Base-by-base conservation (phyloP, 257 asterid species). In the Catharanthus roseus region DNA sequence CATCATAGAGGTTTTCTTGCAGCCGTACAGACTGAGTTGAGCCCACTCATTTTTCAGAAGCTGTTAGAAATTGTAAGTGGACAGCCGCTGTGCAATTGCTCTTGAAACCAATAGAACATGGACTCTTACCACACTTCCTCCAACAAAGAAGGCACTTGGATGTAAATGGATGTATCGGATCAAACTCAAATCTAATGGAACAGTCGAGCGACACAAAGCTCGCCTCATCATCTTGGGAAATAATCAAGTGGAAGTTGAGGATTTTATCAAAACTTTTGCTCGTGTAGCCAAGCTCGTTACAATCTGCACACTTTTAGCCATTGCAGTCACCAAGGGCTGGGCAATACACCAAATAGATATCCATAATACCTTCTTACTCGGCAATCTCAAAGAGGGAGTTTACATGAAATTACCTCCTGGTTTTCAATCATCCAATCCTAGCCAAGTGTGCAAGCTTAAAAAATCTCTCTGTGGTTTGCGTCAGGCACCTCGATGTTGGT, bases 391-490 rank as follows among this genome's bases (percentile, higher is more conserved):
- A 42, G 41, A 38, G 41, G 41, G 7, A 38, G 41, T 38, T 3
- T 38, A 38, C 41, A 38, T 38, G 41, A 38, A 39, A 38, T 16
- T 36, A 2, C 28, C 70, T 16, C 70, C 51, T 15, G 70, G 70
- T 0, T 21, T 4, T n/a, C 54, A 19, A 16, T 11, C 21, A 0
- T 9, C 31, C 8, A 13, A 18, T 1, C 51, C 9, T 4, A n/a
- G 5, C 1, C n/a, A 15, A 1, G 70, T 36, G 0, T 65, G 70
- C 23, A 11, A 15, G 1, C 15, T 65, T 0, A 10, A 13, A 7
- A 65, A 65, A 28, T 38, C 54, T 10, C 24, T 65, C 1, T 65
- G 41, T 65, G 70, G 51, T n/a, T n/a, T n/a, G n/a, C n/a, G n/a
- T n/a, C n/a, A n/a, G n/a, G n/a, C n/a, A n/a, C n/a, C n/a, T n/a